Conservation (phyloP, 768 basidiomycete species). For the Suillus discolor region DNA sequence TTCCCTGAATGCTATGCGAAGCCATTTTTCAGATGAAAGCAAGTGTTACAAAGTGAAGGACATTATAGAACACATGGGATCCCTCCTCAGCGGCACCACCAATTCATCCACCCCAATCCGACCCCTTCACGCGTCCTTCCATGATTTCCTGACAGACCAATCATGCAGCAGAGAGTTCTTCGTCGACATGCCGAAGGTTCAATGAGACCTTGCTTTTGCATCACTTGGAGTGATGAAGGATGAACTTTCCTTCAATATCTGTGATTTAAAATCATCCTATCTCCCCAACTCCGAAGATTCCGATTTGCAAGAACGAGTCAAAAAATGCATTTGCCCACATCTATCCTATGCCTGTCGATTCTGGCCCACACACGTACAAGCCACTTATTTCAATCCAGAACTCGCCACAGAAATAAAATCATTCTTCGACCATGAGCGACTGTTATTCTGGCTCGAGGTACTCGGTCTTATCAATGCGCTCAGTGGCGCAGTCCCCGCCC, state of each 20-base stretch:
- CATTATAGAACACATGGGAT: constrained; percentile 11
- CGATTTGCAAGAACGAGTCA: background rate
- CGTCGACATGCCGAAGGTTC: constrained; percentile 14
- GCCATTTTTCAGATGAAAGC: background rate
- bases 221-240: constrained; percentile 32
- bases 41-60: constrained; percentile 10
- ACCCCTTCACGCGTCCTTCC: constrained; percentile 30
- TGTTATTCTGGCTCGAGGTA: too few relatives aligned
- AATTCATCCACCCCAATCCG: constrained; percentile 13
- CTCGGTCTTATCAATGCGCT: too few relatives aligned
- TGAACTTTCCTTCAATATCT: constrained; percentile 39
- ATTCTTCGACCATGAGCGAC: too few relatives aligned
- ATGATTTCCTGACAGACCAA: constrained; percentile 27
- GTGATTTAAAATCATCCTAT: constrained; percentile 33
- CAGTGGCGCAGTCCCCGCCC: too few relatives aligned
- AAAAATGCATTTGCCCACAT: constrained; percentile 6
- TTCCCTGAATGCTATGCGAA: constrained; percentile 5
- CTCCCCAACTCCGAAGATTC: constrained; percentile 27
- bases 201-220: constrained; percentile 22
- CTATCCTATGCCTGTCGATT: constrained; percentile 17
- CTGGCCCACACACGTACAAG: constrained; percentile 14
- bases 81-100: constrained; percentile 13
- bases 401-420: too few relatives aligned
- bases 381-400: background rate
- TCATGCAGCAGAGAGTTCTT: constrained; percentile 17